Conservation (phyloP, 352 stramenopile genomes). For the Pythium chondricola region DNA sequence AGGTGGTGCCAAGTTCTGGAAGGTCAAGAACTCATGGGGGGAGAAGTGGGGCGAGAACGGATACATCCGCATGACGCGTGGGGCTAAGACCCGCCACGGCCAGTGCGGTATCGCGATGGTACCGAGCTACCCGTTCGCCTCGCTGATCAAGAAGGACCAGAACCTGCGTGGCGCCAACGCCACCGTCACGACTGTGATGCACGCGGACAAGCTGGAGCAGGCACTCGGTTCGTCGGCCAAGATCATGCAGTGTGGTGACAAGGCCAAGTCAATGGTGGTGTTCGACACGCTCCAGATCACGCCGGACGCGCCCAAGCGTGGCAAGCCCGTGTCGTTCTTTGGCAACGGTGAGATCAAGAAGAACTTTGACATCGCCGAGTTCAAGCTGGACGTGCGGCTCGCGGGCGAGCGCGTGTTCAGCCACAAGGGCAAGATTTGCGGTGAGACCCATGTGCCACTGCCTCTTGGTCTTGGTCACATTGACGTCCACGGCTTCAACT, state of each 20-base stretch:
- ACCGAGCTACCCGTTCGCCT: constrained; percentile 64
- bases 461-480: constrained; percentile 82
- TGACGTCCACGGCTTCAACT: constrained; percentile 74
- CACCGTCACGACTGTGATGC: constrained; percentile 19
- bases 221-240: constrained; percentile 60
- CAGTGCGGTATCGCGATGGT: constrained; percentile 72
- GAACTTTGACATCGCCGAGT: constrained; percentile 49
- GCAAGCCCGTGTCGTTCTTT: constrained; percentile 65
- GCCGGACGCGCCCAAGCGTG: constrained; percentile 57
- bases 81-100: constrained; percentile 28
- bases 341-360: constrained; percentile 66
- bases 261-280: constrained; percentile 44
- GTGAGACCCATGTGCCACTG: constrained; percentile 71
- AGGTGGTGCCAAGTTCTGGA: constrained; percentile 86
- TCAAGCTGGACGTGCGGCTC: constrained; percentile 72
- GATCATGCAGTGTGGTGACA: constrained; percentile 78
- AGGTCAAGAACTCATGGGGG: constrained; percentile 98
- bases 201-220: too few relatives aligned
- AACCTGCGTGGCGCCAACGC: constrained; percentile 2
- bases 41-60: constrained; percentile 88
- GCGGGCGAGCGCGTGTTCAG: constrained; percentile 64
- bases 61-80: constrained; percentile 91
- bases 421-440: constrained; percentile 69
- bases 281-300: constrained; percentile 70
- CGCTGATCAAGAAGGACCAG: constrained; percentile 28